Percentiles rank a stretch among this genome's conserved stretches.
Conservation (phyloP, 1,284 basidiomycete species). For the Moniliella sp. region DNA sequence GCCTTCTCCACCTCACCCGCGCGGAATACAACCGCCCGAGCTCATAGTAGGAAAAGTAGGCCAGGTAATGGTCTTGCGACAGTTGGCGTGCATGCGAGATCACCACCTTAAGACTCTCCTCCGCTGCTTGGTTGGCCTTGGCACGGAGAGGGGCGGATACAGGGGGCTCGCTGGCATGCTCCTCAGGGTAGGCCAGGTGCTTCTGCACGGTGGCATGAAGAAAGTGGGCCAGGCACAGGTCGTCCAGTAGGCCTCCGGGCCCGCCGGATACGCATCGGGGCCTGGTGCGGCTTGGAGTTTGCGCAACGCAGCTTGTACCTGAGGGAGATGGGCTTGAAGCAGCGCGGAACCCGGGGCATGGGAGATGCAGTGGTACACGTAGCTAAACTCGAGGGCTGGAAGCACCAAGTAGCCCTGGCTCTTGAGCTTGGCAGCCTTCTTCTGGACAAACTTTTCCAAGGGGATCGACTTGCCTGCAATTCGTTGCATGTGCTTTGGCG, state of each 20-base stretch:
- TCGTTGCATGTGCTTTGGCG: conserved; percentile 22
- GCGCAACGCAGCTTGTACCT: conserved; percentile 15
- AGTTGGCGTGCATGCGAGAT: conserved; percentile 14
- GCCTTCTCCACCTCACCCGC: conserved; percentile 10
- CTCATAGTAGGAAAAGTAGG: conserved; percentile 33
- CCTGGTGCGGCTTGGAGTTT: conserved; percentile 11
- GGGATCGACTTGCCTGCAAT: conserved; percentile 32
- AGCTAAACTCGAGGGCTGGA: conserved; percentile 26
- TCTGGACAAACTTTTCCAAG: conserved; percentile 29
- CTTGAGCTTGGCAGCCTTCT: conserved; percentile 25
- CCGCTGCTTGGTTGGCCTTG: conserved; percentile 21
- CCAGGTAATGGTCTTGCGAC: conserved; percentile 24
- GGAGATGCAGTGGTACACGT: conserved; percentile 30
- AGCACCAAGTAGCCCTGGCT: conserved; percentile 17
- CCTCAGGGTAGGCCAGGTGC: conserved; percentile 28
- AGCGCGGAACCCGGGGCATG: conserved; percentile 20
- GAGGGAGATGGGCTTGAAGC: conserved; percentile 10
- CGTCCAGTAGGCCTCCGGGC: conserved; percentile 19
- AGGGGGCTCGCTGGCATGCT: conserved; percentile 14
- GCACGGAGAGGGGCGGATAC: conserved; percentile 9
- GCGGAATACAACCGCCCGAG: conserved; percentile 21
- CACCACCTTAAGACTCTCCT: conserved; percentile 17
- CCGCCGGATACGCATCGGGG: conserved; percentile 9
- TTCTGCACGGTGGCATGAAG: conserved; percentile 26
- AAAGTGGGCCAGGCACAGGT: conserved; percentile 27